Evolutionary conservation across 2,329 filamentous ascomycete genomes (phyloP), one percentile per base, ranked within the genome.

Genomic region (Cordyceps cicadae): DNA sequence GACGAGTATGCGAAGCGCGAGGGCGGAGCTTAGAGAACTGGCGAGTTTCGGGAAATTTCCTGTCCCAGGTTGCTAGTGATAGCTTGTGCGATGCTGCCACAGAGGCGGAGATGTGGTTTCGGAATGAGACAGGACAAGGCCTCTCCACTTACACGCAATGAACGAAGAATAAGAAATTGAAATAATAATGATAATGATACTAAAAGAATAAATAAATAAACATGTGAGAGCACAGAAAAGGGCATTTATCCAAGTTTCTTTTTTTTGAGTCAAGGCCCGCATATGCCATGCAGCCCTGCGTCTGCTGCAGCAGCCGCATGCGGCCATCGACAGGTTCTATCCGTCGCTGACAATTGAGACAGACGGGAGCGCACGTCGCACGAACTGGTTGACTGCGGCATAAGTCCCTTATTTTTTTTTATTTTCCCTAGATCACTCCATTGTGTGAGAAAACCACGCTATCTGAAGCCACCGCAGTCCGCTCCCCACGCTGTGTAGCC

Each of bases 1-100:
- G 81, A 85, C 1, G 83, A 86, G 69, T 85, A 86, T 66, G 82
- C 83, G 62, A 85, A 85, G 74, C 76, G 83, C 34, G 83, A 85
- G 73, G 83, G 83, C 37, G 82, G 82, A 64, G 82, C 84, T 64
- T 86, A 78, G 60, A 50, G 15, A 12, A n/a, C 19, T 2, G 14
- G 9, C 37, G 45, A 3, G 7, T 15, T 15, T 45, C 41, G 15
- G 54, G 29, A 14, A 51, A 29, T 17, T 57, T n/a, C 5, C 32
- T 21, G 41, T 6, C 39, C 37, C n/a, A 17, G 17, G 9, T 57
- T 7, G 37, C 34, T 59, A 17, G 15, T 14, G 19, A n/a, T 12
- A 14, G 37, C 41, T 48, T 60, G 58, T 39, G 58, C n/a, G 24
- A 49, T 46, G 45, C 21, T 34, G 43, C 14, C 34, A 54, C 26